Base-by-base conservation (phyloP, 192 early-diverging fungal species). In the Coemansia sp. region DNA sequence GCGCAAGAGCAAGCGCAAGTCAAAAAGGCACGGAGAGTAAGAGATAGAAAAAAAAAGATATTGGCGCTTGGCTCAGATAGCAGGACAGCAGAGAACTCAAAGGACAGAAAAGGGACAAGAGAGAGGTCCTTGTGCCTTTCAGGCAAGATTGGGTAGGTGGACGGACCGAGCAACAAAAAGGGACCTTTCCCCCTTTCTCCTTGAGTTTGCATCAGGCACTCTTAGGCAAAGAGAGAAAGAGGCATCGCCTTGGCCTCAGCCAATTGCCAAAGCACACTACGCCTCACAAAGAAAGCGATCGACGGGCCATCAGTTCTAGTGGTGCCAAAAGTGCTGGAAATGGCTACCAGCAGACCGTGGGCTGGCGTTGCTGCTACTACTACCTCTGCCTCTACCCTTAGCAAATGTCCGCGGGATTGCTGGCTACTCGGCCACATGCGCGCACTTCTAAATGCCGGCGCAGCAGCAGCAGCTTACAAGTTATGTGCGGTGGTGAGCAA, bases 261-360 rank as follows among this genome's bases (percentile, higher is more conserved):
- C 46, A 50, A 50, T 50, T 20, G 46, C 46, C 46, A 26, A 26
- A 50, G 46, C 46, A 50, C 23, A 20, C 46, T 50, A 24, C 24
- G 24, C 34, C 33, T 58, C 56, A 51, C 45, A 56, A 65, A 65
- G 40, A 5, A 46, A 35, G 38, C 63, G 63, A 65, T 65, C 63
- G 63, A 24, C 63, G 34, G 43, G 4, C 1, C 23, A 8, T 14
- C 34, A 18, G 7, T n/a, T n/a, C n/a, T n/a, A n/a, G n/a, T n/a
- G n/a, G n/a, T n/a, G n/a, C n/a, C n/a, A n/a, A n/a, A n/a, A n/a
- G n/a, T n/a, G n/a, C n/a, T n/a, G n/a, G n/a, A n/a, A n/a, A n/a
- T n/a, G n/a, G 24, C 48, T 11, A 33, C 56, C 33, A 20, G 33
- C 33, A 31, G 56, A 58, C 56, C 56, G 34, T 34, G 56, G 56